Evolutionary conservation across 2,329 filamentous ascomycete species (phyloP), one percentile per base, ranked within the genome.

Genomic region (Cytospora chrysosperma): DNA sequence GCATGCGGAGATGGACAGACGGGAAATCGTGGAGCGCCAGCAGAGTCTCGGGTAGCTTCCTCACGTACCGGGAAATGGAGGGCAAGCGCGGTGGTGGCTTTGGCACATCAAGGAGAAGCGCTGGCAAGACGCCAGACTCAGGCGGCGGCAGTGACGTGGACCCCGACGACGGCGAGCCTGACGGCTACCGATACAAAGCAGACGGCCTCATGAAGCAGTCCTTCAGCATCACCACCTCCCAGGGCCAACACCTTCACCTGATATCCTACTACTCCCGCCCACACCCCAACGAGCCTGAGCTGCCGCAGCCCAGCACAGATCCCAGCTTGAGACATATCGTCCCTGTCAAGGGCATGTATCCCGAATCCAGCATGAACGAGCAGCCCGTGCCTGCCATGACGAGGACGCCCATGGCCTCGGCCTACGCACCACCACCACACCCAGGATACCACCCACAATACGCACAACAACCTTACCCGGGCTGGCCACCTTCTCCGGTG

Each of bases 131-230:
- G 10, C 92, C 93, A 37, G 93, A 97, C 67, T 93, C 90, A 70
- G 88, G 87, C 65, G 87, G 89, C 67, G 87, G 86, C 30, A 94
- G 91, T 73, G 92, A 96, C 71, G 93, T 95, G 56, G 91, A 96
- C 70, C 91, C 91, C 56, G 90, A 93, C 68, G 89, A 91, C 60
- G 90, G 87, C 69, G 92, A 96, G 71, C 92, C 91, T 0, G 93
- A 97, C 75, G 93, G 93, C 50, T 97, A 97, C 75, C 84, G 92
- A 68, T 97, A 97, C 79, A 99, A 97, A 82, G 91, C 90, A 12
- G 95, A 99, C 72, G 95, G 95, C 0, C 84, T 99, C 4, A 97
- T 98, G 93, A 99, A 99, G 84, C 95, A 99, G 78, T 98, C 95
- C 0, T 99, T 98, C 82, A 98, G 94, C 79, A 98, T 99, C 78